phyloP scores from a whole-genome alignment of 2,329 filamentous ascomycete species.

The Dothiorella sarmentorum region DNA sequence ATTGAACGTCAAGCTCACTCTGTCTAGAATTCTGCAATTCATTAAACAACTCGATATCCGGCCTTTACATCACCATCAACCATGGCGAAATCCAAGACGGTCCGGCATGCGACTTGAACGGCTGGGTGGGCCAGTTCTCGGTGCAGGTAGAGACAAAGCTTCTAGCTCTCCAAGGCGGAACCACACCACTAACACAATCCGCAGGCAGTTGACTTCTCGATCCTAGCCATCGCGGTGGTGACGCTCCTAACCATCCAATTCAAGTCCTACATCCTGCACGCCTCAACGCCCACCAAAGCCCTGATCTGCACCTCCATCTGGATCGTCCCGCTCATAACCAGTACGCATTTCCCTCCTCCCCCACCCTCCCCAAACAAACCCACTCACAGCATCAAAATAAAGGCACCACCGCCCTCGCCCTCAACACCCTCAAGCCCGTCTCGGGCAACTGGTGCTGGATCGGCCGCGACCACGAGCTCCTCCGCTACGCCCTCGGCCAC shows the following conservation, averaged over 20 bases:
- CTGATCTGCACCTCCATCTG: constrained; percentile 40
- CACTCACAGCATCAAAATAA: background rate
- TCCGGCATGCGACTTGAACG: constrained; percentile 41
- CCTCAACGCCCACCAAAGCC: constrained; percentile 28
- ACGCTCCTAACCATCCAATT: constrained; percentile 42
- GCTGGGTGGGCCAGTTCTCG: constrained; percentile 46
- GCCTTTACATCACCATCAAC: constrained; percentile 35
- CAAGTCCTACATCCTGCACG: constrained; percentile 33
- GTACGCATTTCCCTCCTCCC: constrained; percentile 20
- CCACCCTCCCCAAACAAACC: background rate
- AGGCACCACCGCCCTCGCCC: constrained; percentile 5
- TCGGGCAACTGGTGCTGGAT: constrained; percentile 53
- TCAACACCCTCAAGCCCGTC: constrained; percentile 34
- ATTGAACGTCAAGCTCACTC: background rate
- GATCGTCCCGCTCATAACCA: constrained; percentile 41
- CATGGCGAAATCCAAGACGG: constrained; percentile 28
- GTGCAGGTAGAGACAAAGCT: constrained; percentile 36
- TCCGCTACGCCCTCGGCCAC: constrained; percentile 46
- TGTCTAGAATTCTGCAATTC: constrained; percentile 43
- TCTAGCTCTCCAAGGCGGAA: background rate
- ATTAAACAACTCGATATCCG: constrained; percentile 44
- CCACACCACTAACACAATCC: background rate
- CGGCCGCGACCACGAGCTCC: constrained; percentile 30
- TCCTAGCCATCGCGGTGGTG: constrained; percentile 45
- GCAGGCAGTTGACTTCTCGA: constrained; percentile 37